Percentiles rank a stretch among this genome's conserved stretches.
These are phyloP conservation scores for Forsythia viridissima DNA, from an alignment of 257 asterid species.

Conservation along the genomic window DNA sequence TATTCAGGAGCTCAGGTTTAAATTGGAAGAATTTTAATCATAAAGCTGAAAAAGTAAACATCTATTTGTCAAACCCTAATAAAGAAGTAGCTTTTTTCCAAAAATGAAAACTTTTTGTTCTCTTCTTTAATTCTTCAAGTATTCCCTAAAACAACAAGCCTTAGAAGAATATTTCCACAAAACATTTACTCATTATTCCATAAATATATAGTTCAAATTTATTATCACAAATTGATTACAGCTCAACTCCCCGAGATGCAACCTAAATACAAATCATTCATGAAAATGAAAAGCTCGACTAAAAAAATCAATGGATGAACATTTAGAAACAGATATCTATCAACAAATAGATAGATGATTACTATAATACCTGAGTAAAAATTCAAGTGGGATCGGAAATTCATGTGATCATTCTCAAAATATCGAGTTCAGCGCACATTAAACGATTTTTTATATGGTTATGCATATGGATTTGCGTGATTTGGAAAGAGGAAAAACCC, in stretches of 20 bases:
- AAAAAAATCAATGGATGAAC: conserved; percentile 11
- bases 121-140: conserved; percentile 12
- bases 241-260: conserved; percentile 32
- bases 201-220: neutral
- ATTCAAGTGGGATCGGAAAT: neutral
- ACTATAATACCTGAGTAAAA: conserved; percentile 26
- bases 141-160: conserved; percentile 22
- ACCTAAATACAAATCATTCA: conserved; percentile 21
- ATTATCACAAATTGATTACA: conserved; percentile 25
- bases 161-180: conserved; percentile 22
- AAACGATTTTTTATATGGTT: conserved; percentile 10
- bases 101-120: neutral
- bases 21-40: neutral
- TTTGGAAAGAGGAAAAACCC: neutral
- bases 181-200: neutral
- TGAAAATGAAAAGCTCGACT: conserved; percentile 14
- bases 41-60: neutral
- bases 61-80: neutral
- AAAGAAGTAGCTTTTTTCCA: neutral
- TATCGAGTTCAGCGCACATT: conserved; percentile 34
- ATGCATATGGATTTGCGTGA: neutral
- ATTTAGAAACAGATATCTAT: conserved; percentile 12
- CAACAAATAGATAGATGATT: neutral
- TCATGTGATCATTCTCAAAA: conserved; percentile 12
- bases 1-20: no score